Evolutionary conservation across 352 stramenopile species (phyloP).

Genomic region (Phytophthora pseudosyringae): DNA sequence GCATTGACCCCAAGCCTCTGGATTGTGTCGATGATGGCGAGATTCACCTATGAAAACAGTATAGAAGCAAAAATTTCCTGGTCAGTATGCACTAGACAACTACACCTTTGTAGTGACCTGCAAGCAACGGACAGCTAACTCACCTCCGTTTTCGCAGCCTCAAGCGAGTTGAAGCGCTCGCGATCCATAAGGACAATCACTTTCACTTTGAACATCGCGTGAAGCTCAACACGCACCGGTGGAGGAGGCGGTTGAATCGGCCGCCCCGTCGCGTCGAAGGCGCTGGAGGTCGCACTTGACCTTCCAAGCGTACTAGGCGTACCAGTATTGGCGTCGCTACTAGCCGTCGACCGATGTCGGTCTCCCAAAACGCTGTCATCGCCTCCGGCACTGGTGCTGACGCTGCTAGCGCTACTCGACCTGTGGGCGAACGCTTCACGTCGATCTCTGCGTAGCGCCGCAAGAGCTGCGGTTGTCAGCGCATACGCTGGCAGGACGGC

Average conservation of each 20-base stretch:
- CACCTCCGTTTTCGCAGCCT: conserved; percentile 73
- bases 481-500: conserved; percentile 44
- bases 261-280: conserved; percentile 38
- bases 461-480: conserved; percentile 32
- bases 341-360: conserved; percentile 29
- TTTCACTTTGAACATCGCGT: conserved; percentile 69
- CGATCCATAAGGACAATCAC: conserved; percentile 65
- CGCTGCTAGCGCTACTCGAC: conserved; percentile 39
- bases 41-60: conserved; percentile 55
- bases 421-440: conserved; percentile 16
- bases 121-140: not conserved
- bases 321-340: conserved; percentile 23
- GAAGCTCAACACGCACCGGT: conserved; percentile 49
- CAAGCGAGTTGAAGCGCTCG: conserved; percentile 55
- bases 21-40: conserved; percentile 65
- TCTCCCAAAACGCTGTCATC: conserved; percentile 37
- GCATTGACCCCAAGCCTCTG: conserved; percentile 49
- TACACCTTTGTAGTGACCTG: not conserved
- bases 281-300: conserved; percentile 35
- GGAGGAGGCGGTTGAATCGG: conserved; percentile 32
- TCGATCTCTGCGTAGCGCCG: conserved; percentile 30
- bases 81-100: not conserved
- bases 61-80: not conserved
- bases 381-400: conserved; percentile 33
- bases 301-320: conserved; percentile 16